phyloP scores from a whole-genome alignment of 805 yeast species.

The Ogataea methylovora region DNA sequence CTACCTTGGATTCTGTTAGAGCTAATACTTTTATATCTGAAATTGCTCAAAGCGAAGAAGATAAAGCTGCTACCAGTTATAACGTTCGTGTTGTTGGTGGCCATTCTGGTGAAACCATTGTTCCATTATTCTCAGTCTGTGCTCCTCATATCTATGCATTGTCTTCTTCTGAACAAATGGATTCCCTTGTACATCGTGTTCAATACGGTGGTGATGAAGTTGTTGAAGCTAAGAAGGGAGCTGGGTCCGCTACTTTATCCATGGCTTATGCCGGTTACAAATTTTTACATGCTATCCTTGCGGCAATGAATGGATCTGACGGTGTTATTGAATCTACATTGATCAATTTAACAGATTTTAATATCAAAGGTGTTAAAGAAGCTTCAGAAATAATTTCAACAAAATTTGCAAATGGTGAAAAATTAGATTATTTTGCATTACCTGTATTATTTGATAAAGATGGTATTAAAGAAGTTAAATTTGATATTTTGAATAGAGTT shows the following conservation, averaged over 20 bases:
- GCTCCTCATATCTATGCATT: slow-evolving; percentile 19
- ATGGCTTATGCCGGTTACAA: slow-evolving; percentile 91
- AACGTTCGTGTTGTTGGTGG: slow-evolving; percentile 84
- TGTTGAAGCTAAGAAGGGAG: slow-evolving; percentile 88
- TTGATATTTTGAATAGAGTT: slow-evolving; percentile 40
- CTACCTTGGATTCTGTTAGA: slow-evolving; percentile 81
- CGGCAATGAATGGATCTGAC: slow-evolving; percentile 56
- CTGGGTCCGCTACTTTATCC: slow-evolving; percentile 88
- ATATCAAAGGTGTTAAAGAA: slow-evolving; percentile 44
- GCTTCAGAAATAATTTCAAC: slow-evolving; percentile 34
- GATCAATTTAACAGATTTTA: slow-evolving; percentile 40
- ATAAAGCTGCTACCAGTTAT: slow-evolving; percentile 39
- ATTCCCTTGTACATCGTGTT: slow-evolving; percentile 71
- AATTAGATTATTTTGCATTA: slow-evolving; percentile 46
- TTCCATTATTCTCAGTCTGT: slow-evolving; percentile 62
- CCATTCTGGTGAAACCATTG: slow-evolving; percentile 92
- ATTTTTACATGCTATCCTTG: slow-evolving; percentile 55
- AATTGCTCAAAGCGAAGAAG: slow-evolving; percentile 28
- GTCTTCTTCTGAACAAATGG: slow-evolving; percentile 32
- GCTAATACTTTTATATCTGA: slow-evolving; percentile 75
- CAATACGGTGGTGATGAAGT: slow-evolving; percentile 97
- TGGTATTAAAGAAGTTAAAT: slow-evolving; percentile 53
- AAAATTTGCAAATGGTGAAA: slow-evolving; percentile 18
- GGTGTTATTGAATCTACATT: slow-evolving; percentile 63
- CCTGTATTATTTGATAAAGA: slow-evolving; percentile 48